Percentiles rank a stretch among this genome's conserved stretches.
These are phyloP conservation scores for Colletotrichum godetiae DNA, from an alignment of 2,329 filamentous ascomycete species.

Conservation along the genomic window DNA sequence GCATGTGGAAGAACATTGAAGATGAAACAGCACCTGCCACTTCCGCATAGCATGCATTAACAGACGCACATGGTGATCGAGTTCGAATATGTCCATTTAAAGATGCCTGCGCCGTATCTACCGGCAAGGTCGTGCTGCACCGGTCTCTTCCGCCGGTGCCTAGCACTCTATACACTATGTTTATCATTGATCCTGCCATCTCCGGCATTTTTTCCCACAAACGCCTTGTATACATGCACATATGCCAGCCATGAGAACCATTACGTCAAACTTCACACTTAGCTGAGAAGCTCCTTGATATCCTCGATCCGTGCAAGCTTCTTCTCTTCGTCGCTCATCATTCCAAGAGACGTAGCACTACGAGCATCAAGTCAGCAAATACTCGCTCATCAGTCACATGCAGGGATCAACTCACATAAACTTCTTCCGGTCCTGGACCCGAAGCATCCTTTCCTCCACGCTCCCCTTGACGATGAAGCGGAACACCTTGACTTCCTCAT, in stretches of 20 bases:
- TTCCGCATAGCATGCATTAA: too few relatives aligned
- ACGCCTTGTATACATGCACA: not conserved
- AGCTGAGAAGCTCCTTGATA: conserved; percentile 88
- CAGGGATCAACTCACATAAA: conserved; percentile 76
- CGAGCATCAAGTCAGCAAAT: conserved; percentile 2
- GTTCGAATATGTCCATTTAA: not conserved
- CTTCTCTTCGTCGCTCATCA: conserved; percentile 96
- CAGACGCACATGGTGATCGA: too few relatives aligned
- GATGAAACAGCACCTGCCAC: not conserved
- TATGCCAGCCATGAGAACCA: conserved; percentile 10
- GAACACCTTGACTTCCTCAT: conserved; percentile 84
- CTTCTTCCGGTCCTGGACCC: conserved; percentile 94
- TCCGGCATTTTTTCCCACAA: not conserved
- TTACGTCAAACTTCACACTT: conserved; percentile 27
- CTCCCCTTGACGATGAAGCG: conserved; percentile 91
- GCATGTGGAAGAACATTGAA: not conserved
- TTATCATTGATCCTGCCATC: not conserved
- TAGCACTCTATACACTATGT: not conserved
- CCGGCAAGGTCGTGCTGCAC: not conserved
- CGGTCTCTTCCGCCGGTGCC: not conserved
- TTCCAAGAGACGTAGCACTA: conserved; percentile 92
- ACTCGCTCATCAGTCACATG: not conserved
- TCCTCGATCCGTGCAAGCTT: conserved; percentile 91
- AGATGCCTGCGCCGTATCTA: not conserved
- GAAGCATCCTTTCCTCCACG: conserved; percentile 95